These are phyloP conservation scores for Fulvia fulva DNA, from an alignment of 2,329 filamentous ascomycete species.

Conservation along the genomic window DNA sequence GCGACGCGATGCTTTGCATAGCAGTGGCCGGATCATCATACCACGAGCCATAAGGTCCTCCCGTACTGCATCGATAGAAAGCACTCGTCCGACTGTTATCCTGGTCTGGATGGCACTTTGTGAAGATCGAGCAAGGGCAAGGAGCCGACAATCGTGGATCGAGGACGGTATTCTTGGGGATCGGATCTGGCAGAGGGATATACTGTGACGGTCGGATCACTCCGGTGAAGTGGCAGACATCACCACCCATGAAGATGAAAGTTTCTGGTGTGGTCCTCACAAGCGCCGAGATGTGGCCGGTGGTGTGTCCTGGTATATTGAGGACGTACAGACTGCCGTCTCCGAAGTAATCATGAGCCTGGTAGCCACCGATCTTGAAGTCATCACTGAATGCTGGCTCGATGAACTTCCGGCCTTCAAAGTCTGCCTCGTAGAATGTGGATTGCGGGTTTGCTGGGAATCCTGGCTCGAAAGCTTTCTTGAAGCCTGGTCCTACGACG, in stretches of 20 bases:
- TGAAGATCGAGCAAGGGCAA: slow-evolving; percentile 22
- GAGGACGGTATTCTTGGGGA: slow-evolving; percentile 14
- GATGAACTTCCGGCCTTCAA: slow-evolving; percentile 18
- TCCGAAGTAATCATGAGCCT: slow-evolving; percentile 41
- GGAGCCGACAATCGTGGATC: slow-evolving; percentile 16
- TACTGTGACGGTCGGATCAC: slow-evolving; percentile 19
- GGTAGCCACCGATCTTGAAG: slow-evolving; percentile 38
- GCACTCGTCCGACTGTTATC: slow-evolving; percentile 11
- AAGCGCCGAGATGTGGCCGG: slow-evolving; percentile 22
- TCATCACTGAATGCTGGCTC: slow-evolving; percentile 19
- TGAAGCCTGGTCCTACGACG: slow-evolving; percentile 53
- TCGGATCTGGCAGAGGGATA: slow-evolving; percentile 17
- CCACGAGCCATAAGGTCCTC: slow-evolving; percentile 9
- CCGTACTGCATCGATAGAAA: slow-evolving; percentile 19
- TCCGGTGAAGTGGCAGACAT: slow-evolving; percentile 24
- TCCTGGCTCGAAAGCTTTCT: slow-evolving; percentile 44
- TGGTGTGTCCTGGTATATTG: slow-evolving; percentile 28
- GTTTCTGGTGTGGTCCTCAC: slow-evolving; percentile 23
- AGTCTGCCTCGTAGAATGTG: slow-evolving; percentile 74
- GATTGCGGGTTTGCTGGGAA: slow-evolving; percentile 55
- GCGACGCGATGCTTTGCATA: slow-evolving; percentile 16
- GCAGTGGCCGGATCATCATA: slow-evolving; percentile 22
- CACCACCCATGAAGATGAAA: slow-evolving; percentile 24
- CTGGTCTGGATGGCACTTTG: slow-evolving; percentile 18
- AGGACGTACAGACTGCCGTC: slow-evolving; percentile 44